These are phyloP conservation scores for Penicillium sp. DNA, from an alignment of 2,329 filamentous ascomycete species.

Conservation along the genomic window DNA sequence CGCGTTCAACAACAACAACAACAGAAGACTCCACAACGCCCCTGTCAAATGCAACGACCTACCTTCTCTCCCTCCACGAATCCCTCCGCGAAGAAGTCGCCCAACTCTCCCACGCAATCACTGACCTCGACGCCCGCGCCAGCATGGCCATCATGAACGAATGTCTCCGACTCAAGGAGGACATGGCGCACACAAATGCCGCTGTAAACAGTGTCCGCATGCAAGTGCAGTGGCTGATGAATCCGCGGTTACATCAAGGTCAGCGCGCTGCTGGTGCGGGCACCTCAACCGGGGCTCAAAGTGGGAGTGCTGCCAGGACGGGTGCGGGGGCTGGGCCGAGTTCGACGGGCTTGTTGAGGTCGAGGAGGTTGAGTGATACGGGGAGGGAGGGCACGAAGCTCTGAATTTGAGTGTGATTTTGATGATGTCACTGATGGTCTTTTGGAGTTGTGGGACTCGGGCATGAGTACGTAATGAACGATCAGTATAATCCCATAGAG, in stretches of 20 bases:
- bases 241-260: constrained; percentile 57
- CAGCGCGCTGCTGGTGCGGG: constrained; percentile 28
- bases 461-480: neutral
- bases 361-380: constrained; percentile 45
- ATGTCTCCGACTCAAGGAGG: constrained; percentile 64
- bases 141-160: constrained; percentile 69
- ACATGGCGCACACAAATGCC: constrained; percentile 65
- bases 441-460: neutral
- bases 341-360: constrained; percentile 29
- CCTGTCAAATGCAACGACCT: constrained; percentile 53
- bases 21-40: constrained; percentile 29
- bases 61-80: constrained; percentile 66
- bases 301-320: constrained; percentile 22
- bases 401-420: constrained; percentile 16
- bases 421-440: neutral
- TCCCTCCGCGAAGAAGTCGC: constrained; percentile 64
- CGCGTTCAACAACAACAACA: constrained; percentile 12
- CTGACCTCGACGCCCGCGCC: constrained; percentile 64
- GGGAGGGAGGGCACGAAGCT: constrained; percentile 49
- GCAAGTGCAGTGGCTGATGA: constrained; percentile 68
- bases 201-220: constrained; percentile 63
- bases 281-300: constrained; percentile 16
- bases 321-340: neutral
- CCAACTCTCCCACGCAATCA: constrained; percentile 59
- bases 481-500: neutral